Evolutionary conservation across 495 filamentous ascomycete genomes (phyloP).

Genomic region (Staphylotrichum tortipilum): DNA sequence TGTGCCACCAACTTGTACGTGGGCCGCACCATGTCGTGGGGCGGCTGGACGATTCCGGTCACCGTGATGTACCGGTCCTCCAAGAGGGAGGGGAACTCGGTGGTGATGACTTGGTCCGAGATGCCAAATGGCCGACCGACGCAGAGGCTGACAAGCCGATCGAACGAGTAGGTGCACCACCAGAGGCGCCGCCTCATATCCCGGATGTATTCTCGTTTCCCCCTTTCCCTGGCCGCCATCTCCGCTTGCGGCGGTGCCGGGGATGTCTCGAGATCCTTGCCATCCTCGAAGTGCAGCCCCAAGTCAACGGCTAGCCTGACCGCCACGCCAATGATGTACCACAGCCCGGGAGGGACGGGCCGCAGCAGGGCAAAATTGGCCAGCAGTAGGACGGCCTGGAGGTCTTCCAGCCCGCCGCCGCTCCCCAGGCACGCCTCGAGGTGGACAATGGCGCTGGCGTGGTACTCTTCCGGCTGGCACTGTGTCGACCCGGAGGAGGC

Average conservation of each 20-base stretch:
- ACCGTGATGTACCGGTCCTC: slow-evolving; percentile 88
- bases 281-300: slow-evolving; percentile 88
- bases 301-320: slow-evolving; percentile 84
- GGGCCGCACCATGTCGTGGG: slow-evolving; percentile 40
- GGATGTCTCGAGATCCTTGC: slow-evolving; percentile 49
- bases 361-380: slow-evolving; percentile 86
- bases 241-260: slow-evolving; percentile 20
- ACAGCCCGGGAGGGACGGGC: slow-evolving; percentile 85
- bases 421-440: slow-evolving; percentile 77
- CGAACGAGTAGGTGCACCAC: slow-evolving; percentile 96
- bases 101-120: slow-evolving; percentile 87
- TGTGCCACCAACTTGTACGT: slow-evolving; percentile 84
- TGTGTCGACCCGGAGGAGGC: slow-evolving; percentile 40
- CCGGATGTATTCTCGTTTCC: slow-evolving; percentile 75
- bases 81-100: slow-evolving; percentile 78
- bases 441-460: slow-evolving; percentile 86
- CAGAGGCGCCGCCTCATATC: slow-evolving; percentile 82
- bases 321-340: slow-evolving; percentile 95
- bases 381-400: slow-evolving; percentile 83
- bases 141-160: slow-evolving; percentile 83
- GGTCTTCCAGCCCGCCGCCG: slow-evolving; percentile 76
- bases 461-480: slow-evolving; percentile 88
- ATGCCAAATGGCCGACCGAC: slow-evolving; percentile 92
- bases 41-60: slow-evolving; percentile 56
- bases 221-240: slow-evolving; percentile 43